Conservation (phyloP, 495 filamentous ascomycete species). For the Xylaria cubensis region DNA sequence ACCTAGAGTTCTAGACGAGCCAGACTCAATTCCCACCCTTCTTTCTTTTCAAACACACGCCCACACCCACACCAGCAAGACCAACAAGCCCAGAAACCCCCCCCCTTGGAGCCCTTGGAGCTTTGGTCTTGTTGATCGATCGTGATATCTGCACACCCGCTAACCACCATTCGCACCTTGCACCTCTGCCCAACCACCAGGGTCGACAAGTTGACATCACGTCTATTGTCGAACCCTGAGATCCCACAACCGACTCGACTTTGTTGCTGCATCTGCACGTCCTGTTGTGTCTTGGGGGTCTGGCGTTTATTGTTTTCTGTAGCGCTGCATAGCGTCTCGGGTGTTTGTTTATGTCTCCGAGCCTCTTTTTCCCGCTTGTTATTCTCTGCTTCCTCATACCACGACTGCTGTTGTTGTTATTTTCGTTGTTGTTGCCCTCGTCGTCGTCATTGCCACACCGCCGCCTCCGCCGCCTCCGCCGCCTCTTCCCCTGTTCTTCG, state of each 20-base stretch:
- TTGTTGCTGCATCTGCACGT: constrained; percentile 31
- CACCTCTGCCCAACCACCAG: constrained; percentile 41
- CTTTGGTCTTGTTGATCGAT: constrained; percentile 43
- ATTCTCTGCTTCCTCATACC: constrained; percentile 21
- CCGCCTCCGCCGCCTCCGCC: constrained; percentile 19
- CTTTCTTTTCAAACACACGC: constrained; percentile 29
- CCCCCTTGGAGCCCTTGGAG: constrained; percentile 25
- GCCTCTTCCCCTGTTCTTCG: constrained; percentile 22
- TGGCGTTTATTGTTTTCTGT: constrained; percentile 18
- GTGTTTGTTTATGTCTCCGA: constrained; percentile 29
- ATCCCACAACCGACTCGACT: constrained; percentile 19
- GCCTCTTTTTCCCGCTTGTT: constrained; percentile 21
- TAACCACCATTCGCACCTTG: constrained; percentile 31
- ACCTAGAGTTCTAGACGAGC: constrained; percentile 13
- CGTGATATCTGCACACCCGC: constrained; percentile 46
- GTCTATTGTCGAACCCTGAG: constrained; percentile 26
- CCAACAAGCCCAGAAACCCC: constrained; percentile 17
- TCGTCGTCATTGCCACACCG: neutral
- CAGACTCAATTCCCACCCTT: constrained; percentile 24
- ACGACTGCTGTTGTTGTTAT: neutral
- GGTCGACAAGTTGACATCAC: constrained; percentile 41
- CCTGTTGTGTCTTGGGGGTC: constrained; percentile 27
- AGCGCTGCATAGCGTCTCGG: constrained; percentile 28
- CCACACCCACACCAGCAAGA: constrained; percentile 36
- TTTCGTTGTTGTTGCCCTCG: neutral